phyloP scores from a whole-genome alignment of 2,329 filamentous ascomycete species.

The Neurospora sp. region DNA sequence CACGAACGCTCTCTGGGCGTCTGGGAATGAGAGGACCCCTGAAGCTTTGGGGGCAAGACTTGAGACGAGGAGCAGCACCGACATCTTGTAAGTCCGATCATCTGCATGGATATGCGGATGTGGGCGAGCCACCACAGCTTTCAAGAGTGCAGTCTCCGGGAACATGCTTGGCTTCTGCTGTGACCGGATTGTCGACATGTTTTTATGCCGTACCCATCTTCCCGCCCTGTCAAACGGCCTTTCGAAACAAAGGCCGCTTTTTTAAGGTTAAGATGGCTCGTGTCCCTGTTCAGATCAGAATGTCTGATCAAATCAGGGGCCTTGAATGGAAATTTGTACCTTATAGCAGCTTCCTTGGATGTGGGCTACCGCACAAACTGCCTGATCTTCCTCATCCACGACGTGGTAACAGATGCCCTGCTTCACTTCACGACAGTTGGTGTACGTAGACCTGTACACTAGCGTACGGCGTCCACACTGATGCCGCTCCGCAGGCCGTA shows the following conservation, averaged over 20 bases:
- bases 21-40: slow-evolving; percentile 26
- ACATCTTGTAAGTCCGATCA: slow-evolving; percentile 22
- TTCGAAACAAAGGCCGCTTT: slow-evolving; percentile 15
- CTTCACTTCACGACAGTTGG: slow-evolving; percentile 1
- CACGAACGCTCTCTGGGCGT: slow-evolving; percentile 22
- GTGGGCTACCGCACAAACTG: neutral
- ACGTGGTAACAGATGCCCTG: slow-evolving; percentile 9
- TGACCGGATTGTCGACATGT: slow-evolving; percentile 37
- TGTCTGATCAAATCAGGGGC: slow-evolving; percentile 13
- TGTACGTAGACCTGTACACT: slow-evolving; percentile 2
- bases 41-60: slow-evolving; percentile 23
- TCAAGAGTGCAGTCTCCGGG: slow-evolving; percentile 22
- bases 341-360: neutral
- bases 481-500: neutral
- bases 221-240: slow-evolving; percentile 18
- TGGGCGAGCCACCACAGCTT: slow-evolving; percentile 23
- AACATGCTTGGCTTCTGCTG: slow-evolving; percentile 28
- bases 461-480: neutral
- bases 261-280: slow-evolving; percentile 14
- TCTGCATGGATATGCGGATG: slow-evolving; percentile 15
- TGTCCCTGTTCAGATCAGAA: slow-evolving; percentile 18
- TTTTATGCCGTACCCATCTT: slow-evolving; percentile 33
- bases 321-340: slow-evolving; percentile 2
- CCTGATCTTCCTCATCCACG: slow-evolving; percentile 16
- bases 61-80: slow-evolving; percentile 35